Evolutionary conservation across 2,329 filamentous ascomycete species (phyloP).

Genomic region (Seiridium cupressi): DNA sequence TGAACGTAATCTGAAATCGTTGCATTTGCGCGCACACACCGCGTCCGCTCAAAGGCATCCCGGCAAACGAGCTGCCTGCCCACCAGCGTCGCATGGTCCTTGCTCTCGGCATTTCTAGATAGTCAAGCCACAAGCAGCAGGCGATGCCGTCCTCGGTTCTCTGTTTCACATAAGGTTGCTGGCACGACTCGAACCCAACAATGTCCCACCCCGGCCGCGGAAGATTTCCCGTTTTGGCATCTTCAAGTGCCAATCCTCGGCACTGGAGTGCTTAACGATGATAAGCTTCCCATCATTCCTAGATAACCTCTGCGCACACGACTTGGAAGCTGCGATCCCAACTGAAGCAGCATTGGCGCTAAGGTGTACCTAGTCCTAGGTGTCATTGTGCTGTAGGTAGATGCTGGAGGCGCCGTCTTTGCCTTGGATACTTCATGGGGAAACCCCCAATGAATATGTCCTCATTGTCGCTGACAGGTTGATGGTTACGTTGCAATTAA

Average conservation of each 20-base stretch:
- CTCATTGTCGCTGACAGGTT: too few species aligned
- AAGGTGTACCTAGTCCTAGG: background rate
- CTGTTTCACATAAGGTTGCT: background rate
- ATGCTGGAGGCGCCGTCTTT: background rate
- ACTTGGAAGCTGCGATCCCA: background rate
- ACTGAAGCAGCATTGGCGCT: background rate
- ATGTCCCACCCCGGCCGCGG: conserved; percentile 1
- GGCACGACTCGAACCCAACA: background rate
- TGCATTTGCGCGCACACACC: too few species aligned
- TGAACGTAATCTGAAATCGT: too few species aligned
- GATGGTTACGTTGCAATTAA: too few species aligned
- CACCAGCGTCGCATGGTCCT: background rate
- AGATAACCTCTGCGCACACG: too few species aligned
- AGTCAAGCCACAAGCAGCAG: background rate
- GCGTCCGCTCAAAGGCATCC: background rate
- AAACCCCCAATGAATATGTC: too few species aligned
- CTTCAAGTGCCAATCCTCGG: background rate
- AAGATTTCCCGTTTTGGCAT: background rate
- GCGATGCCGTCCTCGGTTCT: background rate
- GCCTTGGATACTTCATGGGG: too few species aligned
- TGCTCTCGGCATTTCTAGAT: background rate
- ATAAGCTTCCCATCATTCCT: background rate
- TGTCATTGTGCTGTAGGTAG: background rate
- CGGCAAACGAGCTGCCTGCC: background rate
- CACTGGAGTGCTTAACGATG: background rate